phyloP scores from a whole-genome alignment of 202 grass and related monocot genomes.

The Setaria viridis region DNA sequence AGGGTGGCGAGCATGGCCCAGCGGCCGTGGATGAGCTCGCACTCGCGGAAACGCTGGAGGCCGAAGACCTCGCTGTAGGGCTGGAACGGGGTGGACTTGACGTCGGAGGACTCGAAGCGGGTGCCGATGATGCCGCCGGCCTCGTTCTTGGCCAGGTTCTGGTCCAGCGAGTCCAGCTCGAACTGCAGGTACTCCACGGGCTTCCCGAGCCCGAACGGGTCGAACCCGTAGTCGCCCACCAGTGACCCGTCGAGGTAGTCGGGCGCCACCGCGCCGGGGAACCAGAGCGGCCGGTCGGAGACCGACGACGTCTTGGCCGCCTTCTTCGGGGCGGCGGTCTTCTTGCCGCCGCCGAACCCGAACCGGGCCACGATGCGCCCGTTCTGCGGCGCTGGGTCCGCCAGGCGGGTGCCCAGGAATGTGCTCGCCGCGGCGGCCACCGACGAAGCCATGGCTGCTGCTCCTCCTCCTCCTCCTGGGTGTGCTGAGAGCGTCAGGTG shows the following conservation, averaged over 20 bases:
- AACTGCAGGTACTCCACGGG: constrained; percentile 97
- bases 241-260: constrained; percentile 86
- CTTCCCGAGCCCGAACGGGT: constrained; percentile 90
- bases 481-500: neutral
- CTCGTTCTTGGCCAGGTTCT: constrained; percentile 89
- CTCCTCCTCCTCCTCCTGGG: neutral
- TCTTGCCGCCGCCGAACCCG: constrained; percentile 53
- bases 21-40: constrained; percentile 96
- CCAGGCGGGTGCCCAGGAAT: constrained; percentile 77
- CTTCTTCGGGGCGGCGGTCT: constrained; percentile 61
- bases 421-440: constrained; percentile 81
- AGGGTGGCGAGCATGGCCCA: constrained; percentile 99
- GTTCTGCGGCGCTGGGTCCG: constrained; percentile 57
- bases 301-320: constrained; percentile 12
- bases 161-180: constrained; percentile 92
- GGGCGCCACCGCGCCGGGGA: constrained; percentile 73
- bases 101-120: constrained; percentile 69
- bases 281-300: constrained; percentile 89
- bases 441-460: constrained; percentile 67
- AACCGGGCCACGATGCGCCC: constrained; percentile 72
- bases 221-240: constrained; percentile 93
- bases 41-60: constrained; percentile 96
- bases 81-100: constrained; percentile 85
- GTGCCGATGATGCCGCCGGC: constrained; percentile 80
- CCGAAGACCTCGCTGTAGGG: constrained; percentile 98